Evolutionary conservation across 2,329 filamentous ascomycete species (phyloP).

Genomic region (Xylogone sp.): DNA sequence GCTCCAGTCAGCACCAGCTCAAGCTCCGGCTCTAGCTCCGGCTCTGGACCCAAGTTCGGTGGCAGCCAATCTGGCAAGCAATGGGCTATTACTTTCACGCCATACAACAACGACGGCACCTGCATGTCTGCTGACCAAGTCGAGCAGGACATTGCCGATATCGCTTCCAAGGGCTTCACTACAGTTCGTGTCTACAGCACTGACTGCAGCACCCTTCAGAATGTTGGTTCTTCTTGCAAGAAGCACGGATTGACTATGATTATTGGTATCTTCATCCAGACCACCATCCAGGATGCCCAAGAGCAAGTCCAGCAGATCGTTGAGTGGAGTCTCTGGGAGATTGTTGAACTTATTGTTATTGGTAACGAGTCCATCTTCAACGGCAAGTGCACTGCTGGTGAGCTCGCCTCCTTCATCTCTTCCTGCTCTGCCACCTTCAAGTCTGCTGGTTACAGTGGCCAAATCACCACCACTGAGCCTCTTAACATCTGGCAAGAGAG

Average conservation of each 20-base stretch:
- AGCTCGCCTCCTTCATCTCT: conserved; percentile 69
- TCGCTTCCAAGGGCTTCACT: conserved; percentile 64
- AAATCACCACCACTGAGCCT: conserved; percentile 82
- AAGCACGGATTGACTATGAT: conserved; percentile 73
- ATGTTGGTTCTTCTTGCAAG: conserved; percentile 67
- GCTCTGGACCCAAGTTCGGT: conserved; percentile 10
- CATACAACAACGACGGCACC: conserved; percentile 55
- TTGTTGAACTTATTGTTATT: conserved; percentile 76
- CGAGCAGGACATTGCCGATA: conserved; percentile 53
- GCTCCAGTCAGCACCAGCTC: conserved; percentile 36
- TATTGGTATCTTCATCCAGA: conserved; percentile 81
- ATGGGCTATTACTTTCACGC: conserved; percentile 78
- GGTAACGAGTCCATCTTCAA: conserved; percentile 90
- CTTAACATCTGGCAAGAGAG: conserved; percentile 70
- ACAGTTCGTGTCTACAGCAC: conserved; percentile 83
- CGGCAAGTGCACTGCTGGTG: conserved; percentile 57
- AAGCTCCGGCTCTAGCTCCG: conserved; percentile 27
- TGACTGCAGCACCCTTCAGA: conserved; percentile 79
- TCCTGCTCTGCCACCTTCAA: conserved; percentile 61
- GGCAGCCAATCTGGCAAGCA: conserved; percentile 24
- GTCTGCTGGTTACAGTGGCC: conserved; percentile 64
- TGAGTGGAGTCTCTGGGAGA: conserved; percentile 68
- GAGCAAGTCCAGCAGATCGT: conserved; percentile 70
- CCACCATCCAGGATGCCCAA: conserved; percentile 55
- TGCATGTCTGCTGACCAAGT: conserved; percentile 66